Conservation (phyloP, 176 grass and related monocot species). For the Pontederia crassipes region DNA sequence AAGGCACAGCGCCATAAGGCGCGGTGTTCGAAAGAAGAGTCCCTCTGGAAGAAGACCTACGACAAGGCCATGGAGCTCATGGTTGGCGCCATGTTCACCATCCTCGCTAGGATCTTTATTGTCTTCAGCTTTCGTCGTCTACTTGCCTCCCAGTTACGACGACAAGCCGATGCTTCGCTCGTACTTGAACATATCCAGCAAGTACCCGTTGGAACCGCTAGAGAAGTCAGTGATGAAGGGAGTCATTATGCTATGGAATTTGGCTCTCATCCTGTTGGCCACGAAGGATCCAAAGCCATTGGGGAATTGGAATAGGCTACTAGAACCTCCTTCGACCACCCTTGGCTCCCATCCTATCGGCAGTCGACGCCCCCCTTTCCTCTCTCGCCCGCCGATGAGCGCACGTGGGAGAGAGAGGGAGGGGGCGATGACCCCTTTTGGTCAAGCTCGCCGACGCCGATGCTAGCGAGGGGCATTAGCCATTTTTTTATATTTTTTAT, state of each 20-base stretch:
- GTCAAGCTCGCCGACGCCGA: too few species aligned
- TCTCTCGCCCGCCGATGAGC: too few species aligned
- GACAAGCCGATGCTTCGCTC: constrained; percentile 30
- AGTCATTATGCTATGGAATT: constrained; percentile 30
- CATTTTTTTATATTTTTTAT: too few species aligned
- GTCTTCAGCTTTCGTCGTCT: constrained; percentile 42
- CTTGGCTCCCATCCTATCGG: constrained; percentile 15
- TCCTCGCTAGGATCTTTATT: constrained; percentile 49
- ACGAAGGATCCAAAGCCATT: constrained; percentile 11
- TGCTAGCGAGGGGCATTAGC: too few species aligned
- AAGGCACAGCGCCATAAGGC: constrained; percentile 28
- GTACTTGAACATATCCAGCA: constrained; percentile 14
- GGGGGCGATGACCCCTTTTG: too few species aligned
- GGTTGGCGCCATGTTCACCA: constrained; percentile 44
- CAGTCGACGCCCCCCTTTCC: too few species aligned
- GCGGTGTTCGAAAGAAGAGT: constrained; percentile 44
- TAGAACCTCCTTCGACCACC: constrained; percentile 33
- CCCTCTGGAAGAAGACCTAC: constrained; percentile 46
- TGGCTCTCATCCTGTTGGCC: constrained; percentile 54
- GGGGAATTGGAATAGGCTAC: constrained; percentile 41
- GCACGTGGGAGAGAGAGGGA: too few species aligned
- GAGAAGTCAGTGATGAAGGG: constrained; percentile 22
- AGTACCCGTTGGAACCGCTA: constrained; percentile 58
- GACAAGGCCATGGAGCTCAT: constrained; percentile 60
- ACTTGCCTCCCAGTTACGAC: constrained; percentile 10